Evolutionary conservation across 768 basidiomycete genomes (phyloP).

Genomic region (Tulasnella sp.): DNA sequence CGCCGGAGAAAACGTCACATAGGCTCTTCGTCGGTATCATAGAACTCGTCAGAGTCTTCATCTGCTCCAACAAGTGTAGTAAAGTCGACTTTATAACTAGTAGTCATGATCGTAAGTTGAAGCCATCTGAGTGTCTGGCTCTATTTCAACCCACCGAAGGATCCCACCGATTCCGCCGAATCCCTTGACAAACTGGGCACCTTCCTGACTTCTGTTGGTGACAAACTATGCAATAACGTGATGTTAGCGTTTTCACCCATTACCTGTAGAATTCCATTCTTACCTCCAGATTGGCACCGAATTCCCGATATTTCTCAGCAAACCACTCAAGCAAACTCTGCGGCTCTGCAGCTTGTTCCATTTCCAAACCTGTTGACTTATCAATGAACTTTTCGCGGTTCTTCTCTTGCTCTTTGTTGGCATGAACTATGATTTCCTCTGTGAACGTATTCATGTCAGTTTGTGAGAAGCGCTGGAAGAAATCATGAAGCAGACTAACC

Average conservation of each 20-base stretch:
- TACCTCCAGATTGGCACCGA: constrained; percentile 78
- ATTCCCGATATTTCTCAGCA: constrained; percentile 96
- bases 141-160: constrained; percentile 34
- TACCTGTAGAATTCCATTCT: not conserved
- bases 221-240: constrained; percentile 48
- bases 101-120: not conserved
- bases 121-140: not conserved
- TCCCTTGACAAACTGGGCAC: constrained; percentile 94
- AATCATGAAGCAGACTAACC: constrained; percentile 33
- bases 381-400: constrained; percentile 91
- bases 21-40: constrained; percentile 44
- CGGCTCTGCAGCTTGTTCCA: constrained; percentile 79
- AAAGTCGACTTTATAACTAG: constrained; percentile 88
- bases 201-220: constrained; percentile 92
- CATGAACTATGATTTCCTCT: constrained; percentile 79
- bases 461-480: not conserved
- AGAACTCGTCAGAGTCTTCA: constrained; percentile 78
- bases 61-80: constrained; percentile 58
- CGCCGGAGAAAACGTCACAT: constrained; percentile 15
- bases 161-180: constrained; percentile 97
- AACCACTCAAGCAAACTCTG: constrained; percentile 94
- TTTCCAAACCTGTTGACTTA: constrained; percentile 88
- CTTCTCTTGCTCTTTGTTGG: constrained; percentile 72
- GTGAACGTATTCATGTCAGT: constrained; percentile 4
- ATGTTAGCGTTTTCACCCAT: not conserved